Conservation (phyloP, 2,329 filamentous ascomycete genomes). For the Ophiostoma novo-ulmi region DNA sequence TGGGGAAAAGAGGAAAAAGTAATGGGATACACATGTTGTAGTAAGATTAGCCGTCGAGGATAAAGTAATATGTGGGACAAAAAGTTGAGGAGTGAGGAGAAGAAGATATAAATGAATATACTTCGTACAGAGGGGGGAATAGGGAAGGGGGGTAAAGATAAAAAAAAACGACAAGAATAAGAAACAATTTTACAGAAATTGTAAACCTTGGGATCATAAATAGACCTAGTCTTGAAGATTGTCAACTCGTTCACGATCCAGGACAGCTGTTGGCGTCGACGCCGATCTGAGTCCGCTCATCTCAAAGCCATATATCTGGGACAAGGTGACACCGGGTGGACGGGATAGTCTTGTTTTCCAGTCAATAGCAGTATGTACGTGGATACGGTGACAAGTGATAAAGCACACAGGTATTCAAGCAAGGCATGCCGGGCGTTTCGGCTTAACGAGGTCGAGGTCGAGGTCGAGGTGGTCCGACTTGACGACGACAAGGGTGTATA, state of each 20-base stretch:
- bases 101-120: not conserved
- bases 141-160: not conserved
- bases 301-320: not conserved
- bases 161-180: not conserved
- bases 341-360: not conserved
- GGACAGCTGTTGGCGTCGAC: not conserved
- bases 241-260: not conserved
- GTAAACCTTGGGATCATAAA: not conserved
- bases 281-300: not conserved
- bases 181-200: not conserved
- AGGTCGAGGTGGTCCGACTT: not conserved
- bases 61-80: not conserved
- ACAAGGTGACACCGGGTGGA: not conserved
- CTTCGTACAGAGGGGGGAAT: not conserved
- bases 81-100: not conserved
- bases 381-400: not conserved
- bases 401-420: not conserved
- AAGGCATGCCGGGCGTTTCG: not conserved
- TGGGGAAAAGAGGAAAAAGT: not conserved
- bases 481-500: not conserved
- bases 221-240: not conserved
- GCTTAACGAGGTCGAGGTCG: slow-evolving; percentile 2
- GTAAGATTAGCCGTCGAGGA: not conserved
- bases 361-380: too few species aligned
- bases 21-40: not conserved